Base-by-base conservation (phyloP, 1,284 basidiomycete genomes). In the Ceratobasidium papillatum region DNA sequence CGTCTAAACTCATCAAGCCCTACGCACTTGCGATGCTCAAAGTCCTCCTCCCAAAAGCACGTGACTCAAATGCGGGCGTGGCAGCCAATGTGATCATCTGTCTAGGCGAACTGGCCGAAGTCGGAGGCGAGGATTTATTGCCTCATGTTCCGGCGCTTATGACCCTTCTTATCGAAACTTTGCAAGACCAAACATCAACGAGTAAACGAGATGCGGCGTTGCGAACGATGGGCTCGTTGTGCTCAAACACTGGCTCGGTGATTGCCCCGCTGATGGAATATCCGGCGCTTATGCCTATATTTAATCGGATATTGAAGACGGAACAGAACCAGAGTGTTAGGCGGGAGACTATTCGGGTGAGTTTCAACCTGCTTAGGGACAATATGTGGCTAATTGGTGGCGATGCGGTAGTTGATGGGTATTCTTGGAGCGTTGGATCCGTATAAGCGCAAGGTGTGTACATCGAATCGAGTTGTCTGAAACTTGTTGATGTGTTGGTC, bases 391-490 rank as follows among this genome's bases (percentile, higher is more conserved):
- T 54, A 66, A 25, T 34, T 51, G 22, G 11, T 36, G 22, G 17
- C 27, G 25, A 7, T 47, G 17, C 27, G 25, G 9, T 47, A 73
- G 69, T 34, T 98, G 2, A 88, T 99, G 79, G 98, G 98, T 77
- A 96, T 98, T 75, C 86, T 99, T 3, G 98, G 98, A 75, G 98
- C 98, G n/a, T 85, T 99, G 38, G 98, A 99, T 82, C 98, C 98
- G 0, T 99, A 99, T 83, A 88, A 93, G 79, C 92, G 97, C 80
- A 96, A 95, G 87, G 94, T 94, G 80, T 63, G 82, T 76, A 22
- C 34, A 56, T 47, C n/a, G n/a, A 47, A 30, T 36, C 22, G 19
- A 32, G 32, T 32, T 9, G 25, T 9, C 27, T 34, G 36, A 25
- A 25, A 52, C 58, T 19, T 34, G 17, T n/a, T 73, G n/a, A 63